Conservation (phyloP, 2,329 filamentous ascomycete genomes). For the Penicillium sp. region DNA sequence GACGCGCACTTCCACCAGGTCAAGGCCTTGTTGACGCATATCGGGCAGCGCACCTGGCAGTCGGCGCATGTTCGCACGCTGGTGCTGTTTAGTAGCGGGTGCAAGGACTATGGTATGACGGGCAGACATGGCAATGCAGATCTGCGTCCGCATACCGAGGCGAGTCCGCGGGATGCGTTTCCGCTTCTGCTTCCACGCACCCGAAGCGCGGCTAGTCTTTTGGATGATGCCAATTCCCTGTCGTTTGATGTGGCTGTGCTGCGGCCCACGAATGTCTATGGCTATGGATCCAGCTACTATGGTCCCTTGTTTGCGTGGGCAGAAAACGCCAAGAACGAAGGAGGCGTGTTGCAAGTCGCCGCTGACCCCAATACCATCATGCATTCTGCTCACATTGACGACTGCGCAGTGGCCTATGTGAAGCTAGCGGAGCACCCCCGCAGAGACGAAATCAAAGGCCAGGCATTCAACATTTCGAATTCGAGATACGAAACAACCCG, state of each 20-base stretch:
- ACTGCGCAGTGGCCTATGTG: constrained; percentile 10
- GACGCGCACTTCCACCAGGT: constrained; percentile 7
- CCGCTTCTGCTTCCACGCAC: constrained; percentile 6
- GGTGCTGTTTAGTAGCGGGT: constrained; percentile 11
- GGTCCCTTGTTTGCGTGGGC: constrained; percentile 7
- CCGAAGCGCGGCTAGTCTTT: background rate
- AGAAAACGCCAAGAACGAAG: constrained; percentile 2
- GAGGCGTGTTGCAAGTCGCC: background rate
- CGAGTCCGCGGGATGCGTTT: constrained; percentile 3
- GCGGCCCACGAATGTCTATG: constrained; percentile 12
- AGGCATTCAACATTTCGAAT: constrained; percentile 13
- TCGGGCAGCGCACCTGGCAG: constrained; percentile 1
- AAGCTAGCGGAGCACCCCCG: constrained; percentile 1
- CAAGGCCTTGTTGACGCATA: constrained; percentile 7
- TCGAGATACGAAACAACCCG: constrained; percentile 6
- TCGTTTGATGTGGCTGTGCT: constrained; percentile 11
- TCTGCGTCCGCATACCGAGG: constrained; percentile 9
- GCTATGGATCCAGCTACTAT: constrained; percentile 12
- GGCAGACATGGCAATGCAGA: constrained; percentile 3
- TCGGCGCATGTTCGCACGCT: background rate
- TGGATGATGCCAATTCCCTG: background rate
- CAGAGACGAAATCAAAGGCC: constrained; percentile 6
- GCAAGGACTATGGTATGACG: constrained; percentile 12
- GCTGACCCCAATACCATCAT: constrained; percentile 10
- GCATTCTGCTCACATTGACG: constrained; percentile 10